Percentiles rank a stretch among this genome's conserved stretches.
Evolutionary conservation across 352 stramenopile species (phyloP).

Genomic region (Pythium brachiatum): DNA sequence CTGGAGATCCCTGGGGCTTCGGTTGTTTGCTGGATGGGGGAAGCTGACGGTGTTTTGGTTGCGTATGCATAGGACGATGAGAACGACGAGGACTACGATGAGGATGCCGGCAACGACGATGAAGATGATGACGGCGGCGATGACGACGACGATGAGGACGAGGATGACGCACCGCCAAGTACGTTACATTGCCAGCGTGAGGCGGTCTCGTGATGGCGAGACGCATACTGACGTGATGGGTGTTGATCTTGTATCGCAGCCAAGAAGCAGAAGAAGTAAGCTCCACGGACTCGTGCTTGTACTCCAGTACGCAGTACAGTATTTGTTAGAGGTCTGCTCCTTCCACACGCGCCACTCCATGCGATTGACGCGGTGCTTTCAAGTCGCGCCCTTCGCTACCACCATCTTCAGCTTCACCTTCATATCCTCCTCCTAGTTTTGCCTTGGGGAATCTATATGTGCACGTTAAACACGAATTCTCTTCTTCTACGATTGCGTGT

Average conservation of each 20-base stretch:
- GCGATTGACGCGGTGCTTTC: neutral
- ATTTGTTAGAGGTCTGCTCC: slow-evolving; percentile 32
- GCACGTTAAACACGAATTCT: neutral
- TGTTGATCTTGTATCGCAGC: slow-evolving; percentile 22
- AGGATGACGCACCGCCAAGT: slow-evolving; percentile 35
- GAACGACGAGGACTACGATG: slow-evolving; percentile 42
- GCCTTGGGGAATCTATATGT: neutral
- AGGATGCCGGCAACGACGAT: slow-evolving; percentile 25
- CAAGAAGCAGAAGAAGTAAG: slow-evolving; percentile 72
- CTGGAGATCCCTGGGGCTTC: neutral
- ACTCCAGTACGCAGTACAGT: slow-evolving; percentile 20
- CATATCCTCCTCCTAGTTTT: slow-evolving; percentile 1
- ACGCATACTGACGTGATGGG: slow-evolving; percentile 4
- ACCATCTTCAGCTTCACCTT: neutral
- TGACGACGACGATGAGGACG: slow-evolving; percentile 44
- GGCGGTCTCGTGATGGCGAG: no score
- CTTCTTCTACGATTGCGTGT: neutral
- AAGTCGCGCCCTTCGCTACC: neutral
- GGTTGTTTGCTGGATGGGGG: neutral
- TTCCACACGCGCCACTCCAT: neutral
- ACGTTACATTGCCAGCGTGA: no score
- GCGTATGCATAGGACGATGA: slow-evolving; percentile 38
- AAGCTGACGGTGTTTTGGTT: neutral
- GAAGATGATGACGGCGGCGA: slow-evolving; percentile 28
- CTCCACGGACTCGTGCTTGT: neutral